Evolutionary conservation across 208 protist genomes (phyloP), one percentile per base, ranked within the genome.

Genomic region (Paratrypanosoma confusum): DNA sequence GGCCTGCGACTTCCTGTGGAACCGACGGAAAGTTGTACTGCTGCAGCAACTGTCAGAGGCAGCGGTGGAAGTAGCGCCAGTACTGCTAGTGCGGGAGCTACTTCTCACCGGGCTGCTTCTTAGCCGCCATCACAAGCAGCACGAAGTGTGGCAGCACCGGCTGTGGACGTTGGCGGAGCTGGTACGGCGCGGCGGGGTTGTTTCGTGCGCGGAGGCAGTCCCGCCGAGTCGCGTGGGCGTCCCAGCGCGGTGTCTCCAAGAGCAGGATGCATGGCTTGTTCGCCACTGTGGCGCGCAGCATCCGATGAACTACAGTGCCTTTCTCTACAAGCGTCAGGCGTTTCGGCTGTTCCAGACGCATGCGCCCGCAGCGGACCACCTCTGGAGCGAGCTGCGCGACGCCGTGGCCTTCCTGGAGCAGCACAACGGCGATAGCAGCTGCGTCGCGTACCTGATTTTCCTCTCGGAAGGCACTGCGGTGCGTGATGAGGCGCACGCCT

Each of bases 231-330:
- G n/a, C n/a, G n/a, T n/a, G n/a, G n/a, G n/a, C n/a, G n/a, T n/a
- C n/a, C n/a, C n/a, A n/a, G n/a, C n/a, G n/a, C n/a, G n/a, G n/a
- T n/a, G n/a, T n/a, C 11, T 34, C n/a, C 11, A 34, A 14, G 10
- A 14, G 29, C 29, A 34, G 10, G 29, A 34, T 14, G n/a, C 10
- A 34, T 14, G n/a, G 10, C 10, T 34, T n/a, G 11, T 34, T n/a
- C n/a, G n/a, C 29, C 11, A 34, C n/a, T 10, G 11, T 34, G 10
- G 29, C 5, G 68, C 81, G 33, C 50, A 65, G 14, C 81, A 91
- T 40, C 45, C 42, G 10, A 71, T 87, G 69, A 91, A 91, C 49
- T 91, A 87, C 64, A 83, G 85, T 42, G 78, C 72, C 1, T 91
- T 77, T 74, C 67, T 83, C 0, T 85, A 85, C 24, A 65, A 69